A percentile compares a stretch with the other conserved stretches of the same genome.
Evolutionary conservation across 441 rosid genomes (phyloP).

Genomic region (Daphne laureola): DNA sequence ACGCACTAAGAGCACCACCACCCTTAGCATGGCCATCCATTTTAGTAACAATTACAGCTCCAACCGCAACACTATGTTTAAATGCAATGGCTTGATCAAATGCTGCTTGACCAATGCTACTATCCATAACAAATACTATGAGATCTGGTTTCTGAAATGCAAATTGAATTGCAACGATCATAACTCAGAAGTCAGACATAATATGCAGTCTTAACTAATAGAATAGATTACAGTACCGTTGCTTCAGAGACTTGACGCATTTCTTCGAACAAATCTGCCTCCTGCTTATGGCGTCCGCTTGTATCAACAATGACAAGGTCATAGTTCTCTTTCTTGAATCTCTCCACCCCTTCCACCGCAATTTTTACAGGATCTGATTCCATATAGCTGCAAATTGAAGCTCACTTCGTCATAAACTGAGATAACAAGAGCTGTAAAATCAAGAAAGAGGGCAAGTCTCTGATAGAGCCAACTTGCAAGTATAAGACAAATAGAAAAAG

Average conservation of each 20-base stretch:
- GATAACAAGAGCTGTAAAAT: too few species aligned
- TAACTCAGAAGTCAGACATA: background rate
- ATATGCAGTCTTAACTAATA: slow-evolving; percentile 2
- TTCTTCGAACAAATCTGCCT: slow-evolving; percentile 89
- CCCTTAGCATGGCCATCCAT: slow-evolving; percentile 71
- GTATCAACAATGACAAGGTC: slow-evolving; percentile 89
- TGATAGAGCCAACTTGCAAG: too few species aligned
- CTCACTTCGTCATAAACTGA: background rate
- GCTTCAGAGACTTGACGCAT: slow-evolving; percentile 96
- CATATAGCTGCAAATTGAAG: slow-evolving; percentile 44
- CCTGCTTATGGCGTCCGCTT: slow-evolving; percentile 90
- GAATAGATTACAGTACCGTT: slow-evolving; percentile 35
- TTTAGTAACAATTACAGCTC: slow-evolving; percentile 65
- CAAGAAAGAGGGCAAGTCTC: too few species aligned
- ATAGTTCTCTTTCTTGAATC: slow-evolving; percentile 75
- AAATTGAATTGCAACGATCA: background rate
- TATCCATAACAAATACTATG: slow-evolving; percentile 82
- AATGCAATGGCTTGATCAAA: slow-evolving; percentile 40
- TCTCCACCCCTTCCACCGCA: slow-evolving; percentile 85
- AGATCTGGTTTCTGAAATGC: slow-evolving; percentile 76
- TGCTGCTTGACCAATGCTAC: slow-evolving; percentile 10
- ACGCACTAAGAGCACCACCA: slow-evolving; percentile 66
- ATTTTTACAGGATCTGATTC: slow-evolving; percentile 92
- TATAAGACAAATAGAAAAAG: background rate
- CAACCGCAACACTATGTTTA: slow-evolving; percentile 54